phyloP scores from a whole-genome alignment of 2,329 filamentous ascomycete genomes.

The Paramyrothecium roridum region DNA sequence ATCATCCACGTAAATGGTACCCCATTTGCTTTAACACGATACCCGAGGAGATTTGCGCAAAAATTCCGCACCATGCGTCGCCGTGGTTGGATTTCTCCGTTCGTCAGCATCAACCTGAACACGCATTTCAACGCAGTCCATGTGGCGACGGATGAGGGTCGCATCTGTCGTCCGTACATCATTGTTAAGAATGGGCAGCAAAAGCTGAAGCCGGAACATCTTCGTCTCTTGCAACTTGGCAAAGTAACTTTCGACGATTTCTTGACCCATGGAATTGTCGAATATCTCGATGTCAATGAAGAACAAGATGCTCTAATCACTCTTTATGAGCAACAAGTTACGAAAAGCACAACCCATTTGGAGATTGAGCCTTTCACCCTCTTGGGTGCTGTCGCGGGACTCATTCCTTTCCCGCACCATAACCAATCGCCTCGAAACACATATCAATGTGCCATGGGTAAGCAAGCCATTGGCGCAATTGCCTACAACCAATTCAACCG shows the following conservation, averaged over 20 bases:
- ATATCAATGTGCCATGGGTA: constrained; percentile 99
- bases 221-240: constrained; percentile 78
- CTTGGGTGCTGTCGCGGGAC: constrained; percentile 87
- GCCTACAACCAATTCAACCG: constrained; percentile 97
- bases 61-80: constrained; percentile 84
- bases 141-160: constrained; percentile 93
- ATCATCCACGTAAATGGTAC: constrained; percentile 96
- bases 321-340: constrained; percentile 82
- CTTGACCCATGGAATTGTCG: constrained; percentile 81
- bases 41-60: constrained; percentile 81
- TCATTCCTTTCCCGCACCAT: constrained; percentile 98
- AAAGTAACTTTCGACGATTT: constrained; percentile 93
- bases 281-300: constrained; percentile 97
- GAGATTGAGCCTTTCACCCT: constrained; percentile 99
- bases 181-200: constrained; percentile 87
- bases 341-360: constrained; percentile 81
- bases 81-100: constrained; percentile 89
- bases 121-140: constrained; percentile 88
- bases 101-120: constrained; percentile 95
- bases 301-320: constrained; percentile 96
- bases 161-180: constrained; percentile 93
- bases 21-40: constrained; percentile 80
- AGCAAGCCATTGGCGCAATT: constrained; percentile 98
- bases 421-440: constrained; percentile 99
- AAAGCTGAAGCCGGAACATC: constrained; percentile 73